These are phyloP conservation scores for Pichia gijzeniarum DNA, from an alignment of 805 yeast genomes.

Conservation along the genomic window DNA sequence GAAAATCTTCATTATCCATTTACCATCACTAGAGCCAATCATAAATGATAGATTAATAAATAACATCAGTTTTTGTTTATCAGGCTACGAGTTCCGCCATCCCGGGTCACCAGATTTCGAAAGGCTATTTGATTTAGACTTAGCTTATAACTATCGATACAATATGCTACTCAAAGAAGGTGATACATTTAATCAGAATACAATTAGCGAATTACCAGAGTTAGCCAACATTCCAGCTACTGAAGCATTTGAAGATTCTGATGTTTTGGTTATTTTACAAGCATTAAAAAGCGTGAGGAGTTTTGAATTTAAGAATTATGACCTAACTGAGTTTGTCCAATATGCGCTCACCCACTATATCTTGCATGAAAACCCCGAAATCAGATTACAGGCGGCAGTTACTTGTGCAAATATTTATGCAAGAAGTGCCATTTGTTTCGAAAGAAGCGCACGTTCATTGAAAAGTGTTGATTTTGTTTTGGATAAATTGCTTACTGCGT, in stretches of 20 bases:
- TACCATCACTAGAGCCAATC: conserved; percentile 72
- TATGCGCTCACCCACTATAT: conserved; percentile 78
- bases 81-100: conserved; percentile 73
- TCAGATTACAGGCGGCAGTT: conserved; percentile 77
- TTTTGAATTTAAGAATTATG: conserved; percentile 69
- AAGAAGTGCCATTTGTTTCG: conserved; percentile 77
- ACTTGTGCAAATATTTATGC: conserved; percentile 74
- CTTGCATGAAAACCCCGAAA: conserved; percentile 71
- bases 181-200: conserved; percentile 23
- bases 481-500: conserved; percentile 69
- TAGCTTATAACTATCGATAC: conserved; percentile 74
- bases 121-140: conserved; percentile 49
- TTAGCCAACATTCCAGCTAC: conserved; percentile 20
- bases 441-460: conserved; percentile 73
- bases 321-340: conserved; percentile 82
- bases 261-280: conserved; percentile 51
- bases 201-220: conserved; percentile 17
- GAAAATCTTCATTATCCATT: conserved; percentile 55
- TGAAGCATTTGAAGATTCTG: conserved; percentile 25
- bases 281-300: conserved; percentile 71
- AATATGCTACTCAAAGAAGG: conserved; percentile 69
- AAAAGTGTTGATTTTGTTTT: conserved; percentile 80
- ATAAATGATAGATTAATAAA: conserved; percentile 69
- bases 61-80: conserved; percentile 63
- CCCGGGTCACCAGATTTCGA: conserved; percentile 81